A percentile compares a stretch with the other conserved stretches of the same genome.
Conservation (phyloP, 2,329 filamentous ascomycete species). For the Furcasterigmium sp. region DNA sequence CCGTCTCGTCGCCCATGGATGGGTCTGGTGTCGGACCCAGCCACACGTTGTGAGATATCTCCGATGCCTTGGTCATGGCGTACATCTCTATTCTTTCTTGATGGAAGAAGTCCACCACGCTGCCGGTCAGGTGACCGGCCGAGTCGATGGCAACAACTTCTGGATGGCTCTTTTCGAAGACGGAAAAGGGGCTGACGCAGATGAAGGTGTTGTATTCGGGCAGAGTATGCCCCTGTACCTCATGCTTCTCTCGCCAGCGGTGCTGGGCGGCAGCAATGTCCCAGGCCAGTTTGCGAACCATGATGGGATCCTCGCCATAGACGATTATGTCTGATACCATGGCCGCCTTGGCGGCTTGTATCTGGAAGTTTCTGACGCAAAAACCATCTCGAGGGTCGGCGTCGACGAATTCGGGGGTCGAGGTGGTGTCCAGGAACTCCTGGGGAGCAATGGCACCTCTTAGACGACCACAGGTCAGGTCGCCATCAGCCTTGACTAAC, state of each 20-base stretch:
- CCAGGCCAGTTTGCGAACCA: constrained; percentile 59
- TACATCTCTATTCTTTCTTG: constrained; percentile 92
- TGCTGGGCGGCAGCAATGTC: constrained; percentile 72
- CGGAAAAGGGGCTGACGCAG: constrained; percentile 55
- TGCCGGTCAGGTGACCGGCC: constrained; percentile 64
- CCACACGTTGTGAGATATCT: constrained; percentile 87
- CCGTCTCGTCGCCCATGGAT: constrained; percentile 48
- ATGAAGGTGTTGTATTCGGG: constrained; percentile 84
- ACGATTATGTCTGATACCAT: constrained; percentile 87
- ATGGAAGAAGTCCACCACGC: constrained; percentile 81
- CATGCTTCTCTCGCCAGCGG: constrained; percentile 64
- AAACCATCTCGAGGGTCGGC: constrained; percentile 86
- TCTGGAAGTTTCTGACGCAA: constrained; percentile 95
- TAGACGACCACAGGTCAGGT: constrained; percentile 67
- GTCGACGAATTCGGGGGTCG: constrained; percentile 64
- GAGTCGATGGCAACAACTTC: constrained; percentile 73
- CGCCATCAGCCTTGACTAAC: constrained; percentile 82
- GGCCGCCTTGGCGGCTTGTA: constrained; percentile 84
- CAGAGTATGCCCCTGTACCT: constrained; percentile 45
- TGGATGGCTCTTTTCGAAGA: constrained; percentile 65
- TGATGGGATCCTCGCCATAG: constrained; percentile 69
- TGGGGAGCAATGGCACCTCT: constrained; percentile 82
- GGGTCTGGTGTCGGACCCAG: constrained; percentile 80
- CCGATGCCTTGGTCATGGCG: constrained; percentile 81
- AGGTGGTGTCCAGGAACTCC: constrained; percentile 58